Percentiles rank a stretch among this genome's conserved stretches.
Conservation (phyloP, 768 basidiomycete genomes). For the Phaeotremella fagi region DNA sequence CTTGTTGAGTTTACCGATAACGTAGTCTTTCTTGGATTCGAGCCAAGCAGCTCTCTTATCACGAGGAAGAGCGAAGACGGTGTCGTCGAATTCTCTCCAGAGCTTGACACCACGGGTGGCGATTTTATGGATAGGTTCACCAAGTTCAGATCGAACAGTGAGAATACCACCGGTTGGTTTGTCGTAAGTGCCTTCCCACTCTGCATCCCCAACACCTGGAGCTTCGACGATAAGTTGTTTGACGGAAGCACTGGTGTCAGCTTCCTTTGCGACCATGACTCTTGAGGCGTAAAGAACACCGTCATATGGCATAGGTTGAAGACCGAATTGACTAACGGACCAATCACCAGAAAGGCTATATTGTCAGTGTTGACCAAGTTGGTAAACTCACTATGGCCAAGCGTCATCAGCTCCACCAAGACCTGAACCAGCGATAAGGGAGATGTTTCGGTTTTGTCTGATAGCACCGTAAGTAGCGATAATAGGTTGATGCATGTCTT, state of each 20-base stretch:
- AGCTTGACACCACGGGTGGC: constrained; percentile 94
- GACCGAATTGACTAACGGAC: constrained; percentile 72
- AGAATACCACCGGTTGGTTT: constrained; percentile 94
- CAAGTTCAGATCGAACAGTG: constrained; percentile 94
- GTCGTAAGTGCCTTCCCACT: constrained; percentile 88
- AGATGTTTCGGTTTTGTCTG: constrained; percentile 80
- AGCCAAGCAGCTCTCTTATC: constrained; percentile 93
- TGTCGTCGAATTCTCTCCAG: constrained; percentile 98
- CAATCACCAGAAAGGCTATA: constrained; percentile 78
- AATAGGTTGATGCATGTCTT: constrained; percentile 97
- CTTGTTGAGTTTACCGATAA: constrained; percentile 85
- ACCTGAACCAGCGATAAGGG: constrained; percentile 87
- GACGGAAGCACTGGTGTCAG: constrained; percentile 87
- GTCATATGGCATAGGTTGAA: constrained; percentile 97
- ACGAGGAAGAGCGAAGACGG: constrained; percentile 88
- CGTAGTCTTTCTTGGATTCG: constrained; percentile 74
- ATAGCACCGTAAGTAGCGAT: constrained; percentile 84
- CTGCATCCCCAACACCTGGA: constrained; percentile 76
- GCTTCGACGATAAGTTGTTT: constrained; percentile 96
- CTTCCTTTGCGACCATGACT: constrained; percentile 98
- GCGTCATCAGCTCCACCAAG: constrained; percentile 87
- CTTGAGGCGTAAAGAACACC: constrained; percentile 94
- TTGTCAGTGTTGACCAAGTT: constrained; percentile 2
- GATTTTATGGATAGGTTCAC: constrained; percentile 99
- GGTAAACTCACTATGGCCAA: constrained; percentile 67